These are phyloP conservation scores for Xylaria longipes DNA, from an alignment of 495 filamentous ascomycete genomes.

Conservation along the genomic window DNA sequence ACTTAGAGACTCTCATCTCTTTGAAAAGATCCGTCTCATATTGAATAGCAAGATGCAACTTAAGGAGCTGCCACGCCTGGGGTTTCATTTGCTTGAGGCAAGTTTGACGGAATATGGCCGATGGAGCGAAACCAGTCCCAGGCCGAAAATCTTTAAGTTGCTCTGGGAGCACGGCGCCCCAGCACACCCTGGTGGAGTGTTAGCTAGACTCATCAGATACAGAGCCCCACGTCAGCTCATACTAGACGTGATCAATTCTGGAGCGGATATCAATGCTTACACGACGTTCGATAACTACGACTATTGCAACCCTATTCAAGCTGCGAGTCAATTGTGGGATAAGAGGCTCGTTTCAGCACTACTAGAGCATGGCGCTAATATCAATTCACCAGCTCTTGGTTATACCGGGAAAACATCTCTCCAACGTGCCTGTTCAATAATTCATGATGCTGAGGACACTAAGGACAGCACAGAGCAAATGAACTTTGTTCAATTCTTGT, in stretches of 20 bases:
- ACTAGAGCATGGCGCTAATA: slow-evolving; percentile 27
- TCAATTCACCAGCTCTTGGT: slow-evolving; percentile 17
- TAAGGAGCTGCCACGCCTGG: neutral
- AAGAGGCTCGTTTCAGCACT: slow-evolving; percentile 29
- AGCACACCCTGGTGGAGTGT: neutral
- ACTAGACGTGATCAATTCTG: slow-evolving; percentile 19
- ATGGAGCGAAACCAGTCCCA: neutral
- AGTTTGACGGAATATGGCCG: neutral
- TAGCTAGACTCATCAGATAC: neutral
- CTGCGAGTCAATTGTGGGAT: slow-evolving; percentile 20
- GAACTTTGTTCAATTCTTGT: slow-evolving; percentile 20
- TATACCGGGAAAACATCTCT: slow-evolving; percentile 10
- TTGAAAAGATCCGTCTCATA: neutral
- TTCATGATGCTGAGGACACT: neutral
- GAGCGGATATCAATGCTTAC: slow-evolving; percentile 25
- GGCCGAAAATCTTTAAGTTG: neutral
- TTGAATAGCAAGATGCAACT: neutral
- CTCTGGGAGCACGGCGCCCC: neutral
- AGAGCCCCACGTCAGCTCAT: slow-evolving; percentile 10
- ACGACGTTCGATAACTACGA: neutral
- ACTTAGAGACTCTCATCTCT: neutral
- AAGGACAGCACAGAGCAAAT: neutral
- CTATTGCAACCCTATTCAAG: slow-evolving; percentile 20
- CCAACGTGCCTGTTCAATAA: slow-evolving; percentile 19
- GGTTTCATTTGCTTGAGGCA: neutral